Conservation (phyloP, 176 grass and related monocot species). For the Puccinellia tenuiflora region DNA sequence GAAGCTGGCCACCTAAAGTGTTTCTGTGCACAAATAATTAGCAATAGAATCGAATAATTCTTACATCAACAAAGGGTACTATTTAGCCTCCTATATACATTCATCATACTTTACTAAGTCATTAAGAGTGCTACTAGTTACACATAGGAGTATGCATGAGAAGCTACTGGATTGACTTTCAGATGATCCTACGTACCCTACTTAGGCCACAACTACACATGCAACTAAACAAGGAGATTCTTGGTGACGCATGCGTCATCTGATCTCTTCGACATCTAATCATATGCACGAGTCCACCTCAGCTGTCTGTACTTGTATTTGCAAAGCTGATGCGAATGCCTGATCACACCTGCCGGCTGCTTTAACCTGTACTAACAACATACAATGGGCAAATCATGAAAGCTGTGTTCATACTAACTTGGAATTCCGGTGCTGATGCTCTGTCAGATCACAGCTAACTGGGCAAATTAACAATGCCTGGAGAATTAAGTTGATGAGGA, state of each 20-base stretch:
- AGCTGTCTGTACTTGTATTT: conserved; percentile 1
- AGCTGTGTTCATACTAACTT: conserved; percentile 4
- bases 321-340: background rate
- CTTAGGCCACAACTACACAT: background rate
- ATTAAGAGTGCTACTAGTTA: background rate
- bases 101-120: background rate
- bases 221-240: background rate
- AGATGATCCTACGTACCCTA: background rate
- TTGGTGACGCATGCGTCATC: conserved; percentile 9
- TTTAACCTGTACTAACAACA: background rate
- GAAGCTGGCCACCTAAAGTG: conserved; percentile 16
- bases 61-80: background rate
- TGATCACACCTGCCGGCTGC: background rate
- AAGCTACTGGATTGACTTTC: background rate
- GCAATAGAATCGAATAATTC: conserved; percentile 10
- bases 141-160: background rate
- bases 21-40: background rate
- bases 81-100: background rate
- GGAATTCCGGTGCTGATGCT: background rate
- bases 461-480: conserved; percentile 13
- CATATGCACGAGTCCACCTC: background rate
- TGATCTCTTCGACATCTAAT: conserved; percentile 20
- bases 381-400: background rate
- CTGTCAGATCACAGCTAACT: background rate
- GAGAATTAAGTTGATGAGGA: background rate